Evolutionary conservation across 768 basidiomycete species (phyloP).

Genomic region (Rhodotorula paludigena): DNA sequence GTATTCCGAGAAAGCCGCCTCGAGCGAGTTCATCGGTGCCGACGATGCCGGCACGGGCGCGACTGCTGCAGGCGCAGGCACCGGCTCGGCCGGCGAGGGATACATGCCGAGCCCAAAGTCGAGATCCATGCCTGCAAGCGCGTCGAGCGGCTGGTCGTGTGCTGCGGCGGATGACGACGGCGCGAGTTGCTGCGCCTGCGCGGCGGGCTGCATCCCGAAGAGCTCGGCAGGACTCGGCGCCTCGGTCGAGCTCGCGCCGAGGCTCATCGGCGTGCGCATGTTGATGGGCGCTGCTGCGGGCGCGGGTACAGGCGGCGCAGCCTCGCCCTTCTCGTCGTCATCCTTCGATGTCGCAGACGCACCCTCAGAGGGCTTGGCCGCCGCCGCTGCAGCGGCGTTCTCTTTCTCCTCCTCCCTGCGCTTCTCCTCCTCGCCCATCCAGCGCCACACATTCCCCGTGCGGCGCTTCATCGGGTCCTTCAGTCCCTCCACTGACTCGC

Average conservation of each 20-base stretch:
- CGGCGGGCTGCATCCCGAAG: not conserved
- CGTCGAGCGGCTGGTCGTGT: not conserved
- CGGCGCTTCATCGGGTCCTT: constrained; percentile 2
- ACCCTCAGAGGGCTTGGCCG: too few relatives aligned
- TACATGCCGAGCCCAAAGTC: constrained; percentile 23
- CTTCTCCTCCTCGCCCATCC: constrained; percentile 24
- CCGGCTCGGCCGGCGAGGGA: constrained; percentile 20
- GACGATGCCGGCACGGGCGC: not conserved
- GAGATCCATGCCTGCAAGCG: not conserved
- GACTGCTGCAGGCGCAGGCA: not conserved
- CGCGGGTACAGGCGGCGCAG: not conserved
- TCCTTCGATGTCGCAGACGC: not conserved
- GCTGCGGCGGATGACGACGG: not conserved
- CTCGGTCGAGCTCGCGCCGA: constrained; percentile 32
- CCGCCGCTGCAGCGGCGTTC: not conserved
- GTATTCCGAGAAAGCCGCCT: constrained; percentile 22
- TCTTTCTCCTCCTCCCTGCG: constrained; percentile 13
- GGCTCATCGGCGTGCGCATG: constrained; percentile 35
- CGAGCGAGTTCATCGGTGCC: constrained; percentile 22
- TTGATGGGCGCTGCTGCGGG: constrained; percentile 26
- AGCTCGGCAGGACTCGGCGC: constrained; percentile 33
- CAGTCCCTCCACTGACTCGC: not conserved
- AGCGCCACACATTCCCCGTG: constrained; percentile 19
- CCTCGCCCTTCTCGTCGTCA: not conserved
- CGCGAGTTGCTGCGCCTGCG: not conserved